Evolutionary conservation across 139 green algal genomes (phyloP), one percentile per base, ranked within the genome.

Genomic region (Parachlorella kessleri): DNA sequence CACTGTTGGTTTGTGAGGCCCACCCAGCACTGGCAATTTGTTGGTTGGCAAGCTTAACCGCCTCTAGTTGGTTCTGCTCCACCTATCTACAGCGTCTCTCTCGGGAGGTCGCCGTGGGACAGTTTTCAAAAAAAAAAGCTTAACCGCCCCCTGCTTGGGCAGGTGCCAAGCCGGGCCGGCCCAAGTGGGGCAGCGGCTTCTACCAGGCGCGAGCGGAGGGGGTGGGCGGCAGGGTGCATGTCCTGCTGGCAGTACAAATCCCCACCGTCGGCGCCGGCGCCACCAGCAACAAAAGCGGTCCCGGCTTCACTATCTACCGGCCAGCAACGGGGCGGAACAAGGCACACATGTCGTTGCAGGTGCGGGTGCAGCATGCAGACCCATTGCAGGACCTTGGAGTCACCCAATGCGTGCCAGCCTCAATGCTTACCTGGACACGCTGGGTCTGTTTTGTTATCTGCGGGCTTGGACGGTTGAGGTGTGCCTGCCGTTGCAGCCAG

Each of bases 221-320:
- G 63, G 24, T 68, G 24, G 32, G 9, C n/a, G 75, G 73, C 68
- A 42, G 32, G 32, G 37, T 72, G 24, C 37, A 79, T 48, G 78
- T 85, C 24, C 55, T 87, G 64, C 82, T 87, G 41, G 82, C 82
- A 6, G 69, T 87, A 32, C 69, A 70, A 33, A 54, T 85, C 1
- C 32, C 53, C 4, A 68, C 24, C 42, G 48, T 14, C 48, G 21
- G 48, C 48, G 48, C 14, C 48, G 48, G 48, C 48, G 48, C 14
- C 21, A 18, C 14, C 48, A 59, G 14, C 48, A 14, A 38, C 23
- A 42, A 75, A 1, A 23, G 35, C 37, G 69, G 69, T 2, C 69
- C 81, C 70, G 33, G 40, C 24, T 87, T 81, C 41, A 36, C 24
- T 14, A 55, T 87, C 14, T 7, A 78, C 41, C 72, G 82, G 18